Percentiles rank a stretch among this genome's conserved stretches.
Conservation (phyloP, 768 basidiomycete species). For the Mycena indigotica region DNA sequence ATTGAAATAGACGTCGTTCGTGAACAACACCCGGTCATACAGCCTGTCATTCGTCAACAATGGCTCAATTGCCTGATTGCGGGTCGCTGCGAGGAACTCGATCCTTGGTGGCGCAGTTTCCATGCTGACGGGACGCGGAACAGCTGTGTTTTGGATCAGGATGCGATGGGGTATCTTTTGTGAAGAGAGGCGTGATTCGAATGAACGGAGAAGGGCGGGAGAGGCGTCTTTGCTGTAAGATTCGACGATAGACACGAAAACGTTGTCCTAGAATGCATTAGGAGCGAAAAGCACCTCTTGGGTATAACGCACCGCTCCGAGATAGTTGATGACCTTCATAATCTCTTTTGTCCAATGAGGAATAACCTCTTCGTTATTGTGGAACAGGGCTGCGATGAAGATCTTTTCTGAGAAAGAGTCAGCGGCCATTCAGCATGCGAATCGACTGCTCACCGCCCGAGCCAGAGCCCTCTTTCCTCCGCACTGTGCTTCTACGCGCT, state of each 20-base stretch:
- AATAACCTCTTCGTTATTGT: constrained; percentile 38
- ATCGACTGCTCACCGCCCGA: neutral
- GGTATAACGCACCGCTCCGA: constrained; percentile 32
- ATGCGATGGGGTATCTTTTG: constrained; percentile 34
- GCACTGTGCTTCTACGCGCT: too few species aligned
- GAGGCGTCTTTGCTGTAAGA: constrained; percentile 34
- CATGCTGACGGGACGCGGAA: constrained; percentile 20
- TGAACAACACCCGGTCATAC: constrained; percentile 33
- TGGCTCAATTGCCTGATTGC: constrained; percentile 46
- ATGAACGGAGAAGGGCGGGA: constrained; percentile 31
- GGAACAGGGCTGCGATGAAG: constrained; percentile 43
- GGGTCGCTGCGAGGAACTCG: constrained; percentile 39
- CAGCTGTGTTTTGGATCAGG: constrained; percentile 27
- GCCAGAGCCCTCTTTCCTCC: neutral
- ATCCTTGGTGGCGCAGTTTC: constrained; percentile 35
- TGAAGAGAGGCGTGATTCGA: constrained; percentile 27
- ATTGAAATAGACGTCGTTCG: constrained; percentile 33
- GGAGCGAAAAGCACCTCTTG: too few species aligned
- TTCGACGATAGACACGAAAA: constrained; percentile 23
- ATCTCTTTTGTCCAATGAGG: constrained; percentile 41
- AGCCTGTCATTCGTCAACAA: constrained; percentile 33
- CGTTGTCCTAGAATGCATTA: constrained; percentile 39
- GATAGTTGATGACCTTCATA: constrained; percentile 35
- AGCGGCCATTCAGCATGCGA: neutral
- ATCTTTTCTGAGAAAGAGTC: constrained; percentile 10